Conservation (phyloP, 2,329 filamentous ascomycete species). For the Fusarium irregulare region DNA sequence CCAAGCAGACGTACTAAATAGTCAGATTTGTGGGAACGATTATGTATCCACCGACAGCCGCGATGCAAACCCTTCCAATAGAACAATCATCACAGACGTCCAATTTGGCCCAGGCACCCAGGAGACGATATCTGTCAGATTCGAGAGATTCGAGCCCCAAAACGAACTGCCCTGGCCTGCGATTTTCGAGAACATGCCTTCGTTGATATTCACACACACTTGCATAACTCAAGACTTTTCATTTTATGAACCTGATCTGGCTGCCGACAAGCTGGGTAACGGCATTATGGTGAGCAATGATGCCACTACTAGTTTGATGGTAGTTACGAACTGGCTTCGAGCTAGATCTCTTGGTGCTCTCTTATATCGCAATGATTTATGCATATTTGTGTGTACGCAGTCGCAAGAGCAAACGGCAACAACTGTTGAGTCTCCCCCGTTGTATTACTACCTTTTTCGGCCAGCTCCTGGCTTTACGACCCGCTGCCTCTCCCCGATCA, state of each 20-base stretch:
- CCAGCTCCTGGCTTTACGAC: slow-evolving; percentile 37
- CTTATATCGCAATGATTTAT: slow-evolving; percentile 47
- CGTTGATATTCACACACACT: slow-evolving; percentile 50
- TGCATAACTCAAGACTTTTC: slow-evolving; percentile 51
- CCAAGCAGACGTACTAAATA: neutral
- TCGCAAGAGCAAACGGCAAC: neutral
- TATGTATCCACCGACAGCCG: neutral
- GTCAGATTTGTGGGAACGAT: neutral
- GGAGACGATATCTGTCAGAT: slow-evolving; percentile 23
- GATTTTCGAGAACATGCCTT: slow-evolving; percentile 41
- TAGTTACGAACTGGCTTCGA: slow-evolving; percentile 51
- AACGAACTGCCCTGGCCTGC: slow-evolving; percentile 42
- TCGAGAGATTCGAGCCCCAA: slow-evolving; percentile 12
- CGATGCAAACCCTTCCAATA: neutral
- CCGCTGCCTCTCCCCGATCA: slow-evolving; percentile 44
- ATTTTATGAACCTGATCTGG: slow-evolving; percentile 13
- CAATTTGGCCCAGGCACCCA: slow-evolving; percentile 32
- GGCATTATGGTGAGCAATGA: slow-evolving; percentile 37
- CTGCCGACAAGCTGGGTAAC: slow-evolving; percentile 30
- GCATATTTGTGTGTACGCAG: slow-evolving; percentile 55
- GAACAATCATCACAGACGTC: slow-evolving; percentile 23
- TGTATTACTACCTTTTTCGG: slow-evolving; percentile 55
- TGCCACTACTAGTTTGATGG: slow-evolving; percentile 38
- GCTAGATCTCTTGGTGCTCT: slow-evolving; percentile 53
- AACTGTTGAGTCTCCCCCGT: neutral